phyloP scores from a whole-genome alignment of 768 basidiomycete genomes.

The Baorangia bicolor region DNA sequence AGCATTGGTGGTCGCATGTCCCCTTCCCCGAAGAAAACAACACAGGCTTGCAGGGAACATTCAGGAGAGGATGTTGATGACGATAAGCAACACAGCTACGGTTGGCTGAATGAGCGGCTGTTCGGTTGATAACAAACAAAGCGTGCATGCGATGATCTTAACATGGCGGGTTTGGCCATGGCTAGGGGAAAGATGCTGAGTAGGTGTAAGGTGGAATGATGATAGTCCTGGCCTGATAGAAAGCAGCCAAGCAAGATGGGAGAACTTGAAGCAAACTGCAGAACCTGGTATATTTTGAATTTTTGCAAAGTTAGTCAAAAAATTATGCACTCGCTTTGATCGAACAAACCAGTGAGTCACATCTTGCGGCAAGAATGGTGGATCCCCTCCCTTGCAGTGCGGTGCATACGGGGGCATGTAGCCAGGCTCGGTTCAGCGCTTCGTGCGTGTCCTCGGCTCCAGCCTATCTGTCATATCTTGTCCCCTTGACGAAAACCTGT shows the following conservation, averaged over 20 bases:
- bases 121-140: neutral
- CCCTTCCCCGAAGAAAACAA: neutral
- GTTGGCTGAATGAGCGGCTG: neutral
- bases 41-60: neutral
- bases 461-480: neutral
- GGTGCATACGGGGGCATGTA: neutral
- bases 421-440: neutral
- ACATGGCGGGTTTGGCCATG: neutral
- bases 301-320: neutral
- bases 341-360: neutral
- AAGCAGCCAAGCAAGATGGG: neutral
- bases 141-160: neutral
- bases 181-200: neutral
- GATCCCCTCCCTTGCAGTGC: neutral
- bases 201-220: neutral
- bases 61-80: neutral
- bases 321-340: too few species aligned
- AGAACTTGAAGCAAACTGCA: neutral
- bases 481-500: neutral
- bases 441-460: neutral
- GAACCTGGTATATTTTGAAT: neutral
- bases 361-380: neutral
- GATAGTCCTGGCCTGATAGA: neutral
- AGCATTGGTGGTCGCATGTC: neutral
- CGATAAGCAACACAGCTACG: conserved; percentile 1